These are phyloP conservation scores for Pythium pyrilobum DNA, from an alignment of 352 stramenopile species.

Conservation along the genomic window DNA sequence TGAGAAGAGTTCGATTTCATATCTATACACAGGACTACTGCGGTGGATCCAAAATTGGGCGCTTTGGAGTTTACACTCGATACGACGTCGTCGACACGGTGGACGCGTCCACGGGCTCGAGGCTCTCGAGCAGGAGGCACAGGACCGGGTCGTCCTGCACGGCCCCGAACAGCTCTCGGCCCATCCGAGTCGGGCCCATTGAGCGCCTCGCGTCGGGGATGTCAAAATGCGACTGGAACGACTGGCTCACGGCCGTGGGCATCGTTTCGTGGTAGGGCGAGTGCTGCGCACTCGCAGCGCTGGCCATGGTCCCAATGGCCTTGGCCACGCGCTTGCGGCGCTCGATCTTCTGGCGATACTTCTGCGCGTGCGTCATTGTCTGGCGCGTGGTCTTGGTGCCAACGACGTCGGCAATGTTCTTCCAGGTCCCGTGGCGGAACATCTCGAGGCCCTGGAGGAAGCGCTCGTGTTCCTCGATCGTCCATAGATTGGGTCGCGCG, in stretches of 20 bases:
- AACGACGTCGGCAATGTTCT: conserved; percentile 17
- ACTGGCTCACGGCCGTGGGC: no score
- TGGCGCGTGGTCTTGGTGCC: conserved; percentile 43
- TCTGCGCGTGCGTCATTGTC: conserved; percentile 61
- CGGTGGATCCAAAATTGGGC: background rate
- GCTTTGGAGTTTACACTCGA: background rate
- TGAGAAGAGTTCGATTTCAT: no score
- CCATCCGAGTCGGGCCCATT: background rate
- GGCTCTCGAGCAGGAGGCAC: background rate
- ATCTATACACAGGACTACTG: no score
- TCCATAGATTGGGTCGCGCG: conserved; percentile 3
- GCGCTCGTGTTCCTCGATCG: conserved; percentile 1
- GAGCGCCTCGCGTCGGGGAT: no score
- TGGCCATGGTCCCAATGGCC: background rate
- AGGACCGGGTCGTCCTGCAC: background rate
- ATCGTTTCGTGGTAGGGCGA: background rate
- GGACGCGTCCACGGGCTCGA: background rate
- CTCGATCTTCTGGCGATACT: conserved; percentile 29
- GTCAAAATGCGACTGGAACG: no score
- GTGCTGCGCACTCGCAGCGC: background rate
- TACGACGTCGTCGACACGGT: background rate
- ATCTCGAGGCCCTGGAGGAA: conserved; percentile 5
- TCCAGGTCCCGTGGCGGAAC: background rate
- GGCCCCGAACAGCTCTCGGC: background rate
- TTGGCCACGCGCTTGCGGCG: no score